Evolutionary conservation across 2,329 filamentous ascomycete species (phyloP).

Genomic region (Cryphonectria parasitica): DNA sequence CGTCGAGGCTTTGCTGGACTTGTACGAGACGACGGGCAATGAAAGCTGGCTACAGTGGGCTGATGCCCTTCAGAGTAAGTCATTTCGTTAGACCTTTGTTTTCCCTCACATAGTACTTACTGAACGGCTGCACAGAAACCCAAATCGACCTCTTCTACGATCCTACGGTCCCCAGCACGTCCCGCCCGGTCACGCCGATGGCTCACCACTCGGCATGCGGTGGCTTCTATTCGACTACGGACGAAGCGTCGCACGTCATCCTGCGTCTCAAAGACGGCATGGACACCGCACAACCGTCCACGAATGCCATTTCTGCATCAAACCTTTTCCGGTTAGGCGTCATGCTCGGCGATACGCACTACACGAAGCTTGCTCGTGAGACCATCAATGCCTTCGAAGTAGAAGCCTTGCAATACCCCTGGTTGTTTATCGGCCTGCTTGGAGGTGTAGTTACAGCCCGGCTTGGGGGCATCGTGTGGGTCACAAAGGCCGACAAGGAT

Average conservation of each 20-base stretch:
- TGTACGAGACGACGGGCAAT: constrained; percentile 83
- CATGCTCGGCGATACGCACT: constrained; percentile 68
- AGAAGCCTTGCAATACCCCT: constrained; percentile 90
- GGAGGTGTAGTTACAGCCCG: constrained; percentile 74
- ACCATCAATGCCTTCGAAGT: constrained; percentile 87
- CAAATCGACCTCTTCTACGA: constrained; percentile 84
- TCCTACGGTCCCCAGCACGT: constrained; percentile 42
- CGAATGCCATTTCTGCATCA: constrained; percentile 82
- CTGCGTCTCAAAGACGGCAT: constrained; percentile 93
- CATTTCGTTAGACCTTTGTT: not conserved
- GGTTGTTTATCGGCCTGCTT: constrained; percentile 84
- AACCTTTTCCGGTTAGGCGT: constrained; percentile 83
- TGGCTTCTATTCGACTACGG: constrained; percentile 75
- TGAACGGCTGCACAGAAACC: constrained; percentile 52
- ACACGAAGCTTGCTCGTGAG: constrained; percentile 67
- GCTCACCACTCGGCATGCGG: constrained; percentile 47
- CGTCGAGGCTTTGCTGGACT: constrained; percentile 77
- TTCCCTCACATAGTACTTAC: constrained; percentile 14
- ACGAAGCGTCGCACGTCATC: constrained; percentile 68
- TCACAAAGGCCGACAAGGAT: constrained; percentile 29
- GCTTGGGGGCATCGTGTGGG: constrained; percentile 62
- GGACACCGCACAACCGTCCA: constrained; percentile 87
- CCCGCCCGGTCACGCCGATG: constrained; percentile 39
- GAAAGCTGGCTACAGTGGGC: constrained; percentile 79
- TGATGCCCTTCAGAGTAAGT: constrained; percentile 73